These are phyloP conservation scores for Aurantiochytrium sp. DNA, from an alignment of 108 stramenopile species.

Conservation along the genomic window DNA sequence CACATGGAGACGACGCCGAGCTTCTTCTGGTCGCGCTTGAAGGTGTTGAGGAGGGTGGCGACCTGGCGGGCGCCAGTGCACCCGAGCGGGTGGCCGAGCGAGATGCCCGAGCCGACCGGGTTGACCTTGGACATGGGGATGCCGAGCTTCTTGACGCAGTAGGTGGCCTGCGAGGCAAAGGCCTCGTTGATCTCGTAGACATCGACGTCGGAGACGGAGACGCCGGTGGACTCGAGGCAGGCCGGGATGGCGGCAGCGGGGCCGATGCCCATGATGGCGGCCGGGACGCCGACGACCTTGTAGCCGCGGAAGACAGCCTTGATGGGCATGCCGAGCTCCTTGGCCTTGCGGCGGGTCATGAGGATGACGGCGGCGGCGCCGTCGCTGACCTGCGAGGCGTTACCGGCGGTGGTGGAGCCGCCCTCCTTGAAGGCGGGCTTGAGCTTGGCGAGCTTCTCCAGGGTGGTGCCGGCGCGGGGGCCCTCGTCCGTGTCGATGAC, in stretches of 20 bases:
- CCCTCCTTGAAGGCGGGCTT: constrained; percentile 74
- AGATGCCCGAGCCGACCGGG: constrained; percentile 92
- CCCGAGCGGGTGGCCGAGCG: constrained; percentile 90
- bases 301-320: constrained; percentile 67
- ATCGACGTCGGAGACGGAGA: constrained; percentile 72
- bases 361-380: constrained; percentile 88
- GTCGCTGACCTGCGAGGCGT: constrained; percentile 84
- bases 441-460: constrained; percentile 67
- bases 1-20: constrained; percentile 88
- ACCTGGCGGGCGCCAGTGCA: constrained; percentile 86
- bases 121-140: constrained; percentile 75
- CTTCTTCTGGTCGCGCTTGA: constrained; percentile 63
- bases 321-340: constrained; percentile 63
- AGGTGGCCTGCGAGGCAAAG: constrained; percentile 81
- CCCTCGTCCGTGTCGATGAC: constrained; percentile 79
- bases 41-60: constrained; percentile 78
- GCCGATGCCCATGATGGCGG: constrained; percentile 86
- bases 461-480: constrained; percentile 72
- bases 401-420: constrained; percentile 88
- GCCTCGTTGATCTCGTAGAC: constrained; percentile 96
- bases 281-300: constrained; percentile 79
- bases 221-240: constrained; percentile 59
- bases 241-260: constrained; percentile 80
- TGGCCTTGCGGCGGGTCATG: constrained; percentile 72
- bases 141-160: constrained; percentile 65